Conservation (phyloP, 768 basidiomycete species). For the Suillus weaverae region DNA sequence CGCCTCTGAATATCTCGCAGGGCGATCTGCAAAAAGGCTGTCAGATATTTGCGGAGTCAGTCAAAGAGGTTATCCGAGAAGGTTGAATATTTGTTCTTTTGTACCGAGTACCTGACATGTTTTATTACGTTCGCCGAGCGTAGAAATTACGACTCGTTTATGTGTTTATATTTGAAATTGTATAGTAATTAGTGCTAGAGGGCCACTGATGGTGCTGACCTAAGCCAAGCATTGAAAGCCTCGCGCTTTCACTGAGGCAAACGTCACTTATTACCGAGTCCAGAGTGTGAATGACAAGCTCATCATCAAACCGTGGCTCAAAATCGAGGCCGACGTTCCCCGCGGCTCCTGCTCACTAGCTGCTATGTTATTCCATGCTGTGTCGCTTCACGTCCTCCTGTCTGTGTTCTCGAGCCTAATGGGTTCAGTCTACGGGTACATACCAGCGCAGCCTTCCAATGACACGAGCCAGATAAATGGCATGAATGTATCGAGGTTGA, state of each 20-base stretch:
- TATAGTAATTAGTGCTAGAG: no score
- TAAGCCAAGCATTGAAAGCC: not conserved
- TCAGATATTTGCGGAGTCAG: conserved; percentile 64
- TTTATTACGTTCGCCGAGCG: not conserved
- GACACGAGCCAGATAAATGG: conserved; percentile 53
- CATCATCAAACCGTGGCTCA: conserved; percentile 16
- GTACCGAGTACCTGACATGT: not conserved
- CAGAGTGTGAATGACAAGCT: conserved; percentile 6
- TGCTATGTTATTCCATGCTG: conserved; percentile 17
- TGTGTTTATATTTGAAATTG: not conserved
- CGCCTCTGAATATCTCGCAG: conserved; percentile 78
- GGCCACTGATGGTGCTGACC: no score
- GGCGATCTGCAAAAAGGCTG: conserved; percentile 73
- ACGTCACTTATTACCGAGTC: not conserved
- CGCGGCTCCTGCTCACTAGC: not conserved
- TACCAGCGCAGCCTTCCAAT: conserved; percentile 76
- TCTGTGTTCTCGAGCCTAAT: conserved; percentile 10
- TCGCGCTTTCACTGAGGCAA: not conserved
- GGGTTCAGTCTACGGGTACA: conserved; percentile 45
- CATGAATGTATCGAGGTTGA: conserved; percentile 57
- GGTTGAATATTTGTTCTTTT: conserved; percentile 16
- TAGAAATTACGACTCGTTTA: not conserved
- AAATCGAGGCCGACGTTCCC: conserved; percentile 10
- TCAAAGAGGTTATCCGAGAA: conserved; percentile 64
- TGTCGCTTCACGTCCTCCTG: conserved; percentile 9